A percentile compares a stretch with the other conserved stretches of the same genome.
Evolutionary conservation across 192 early-diverging fungal genomes (phyloP).

Genomic region (Obelidium mucronatum): DNA sequence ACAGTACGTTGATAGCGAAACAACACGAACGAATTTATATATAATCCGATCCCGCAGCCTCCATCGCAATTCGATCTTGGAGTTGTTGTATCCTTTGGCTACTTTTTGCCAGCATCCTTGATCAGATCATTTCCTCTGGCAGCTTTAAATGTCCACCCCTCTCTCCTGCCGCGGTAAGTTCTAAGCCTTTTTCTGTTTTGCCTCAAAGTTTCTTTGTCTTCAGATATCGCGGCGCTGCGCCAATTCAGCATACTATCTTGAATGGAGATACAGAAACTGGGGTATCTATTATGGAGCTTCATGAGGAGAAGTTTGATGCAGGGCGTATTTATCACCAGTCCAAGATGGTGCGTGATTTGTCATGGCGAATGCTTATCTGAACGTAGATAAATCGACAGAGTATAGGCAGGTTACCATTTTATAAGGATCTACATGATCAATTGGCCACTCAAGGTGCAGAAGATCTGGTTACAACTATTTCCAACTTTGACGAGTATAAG

Average conservation of each 20-base stretch:
- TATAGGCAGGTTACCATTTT: constrained; percentile 31
- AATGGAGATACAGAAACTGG: constrained; percentile 78
- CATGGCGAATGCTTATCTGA: not conserved
- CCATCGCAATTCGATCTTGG: constrained; percentile 78
- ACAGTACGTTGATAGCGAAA: too few species aligned
- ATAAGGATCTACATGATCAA: constrained; percentile 37
- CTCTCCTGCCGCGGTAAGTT: constrained; percentile 81
- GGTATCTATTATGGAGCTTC: constrained; percentile 87
- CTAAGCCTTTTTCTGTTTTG: not conserved
- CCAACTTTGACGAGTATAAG: constrained; percentile 64
- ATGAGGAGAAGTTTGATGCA: constrained; percentile 80
- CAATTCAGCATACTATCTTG: constrained; percentile 85
- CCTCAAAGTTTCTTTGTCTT: not conserved
- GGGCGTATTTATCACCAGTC: constrained; percentile 82
- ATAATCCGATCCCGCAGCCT: not conserved
- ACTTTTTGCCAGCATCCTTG: constrained; percentile 80
- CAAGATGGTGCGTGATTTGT: constrained; percentile 55
- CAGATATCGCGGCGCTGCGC: constrained; percentile 88
- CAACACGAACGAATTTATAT: too few species aligned
- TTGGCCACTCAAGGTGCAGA: constrained; percentile 67
- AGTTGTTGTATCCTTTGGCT: constrained; percentile 94
- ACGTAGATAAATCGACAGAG: constrained; percentile 20
- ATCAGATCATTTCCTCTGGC: constrained; percentile 70
- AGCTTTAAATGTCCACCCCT: constrained; percentile 93
- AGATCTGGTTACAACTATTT: constrained; percentile 66